Percentiles rank a stretch among this genome's conserved stretches.
Conservation (phyloP, 768 basidiomycete genomes). For the Ramaria sp. region DNA sequence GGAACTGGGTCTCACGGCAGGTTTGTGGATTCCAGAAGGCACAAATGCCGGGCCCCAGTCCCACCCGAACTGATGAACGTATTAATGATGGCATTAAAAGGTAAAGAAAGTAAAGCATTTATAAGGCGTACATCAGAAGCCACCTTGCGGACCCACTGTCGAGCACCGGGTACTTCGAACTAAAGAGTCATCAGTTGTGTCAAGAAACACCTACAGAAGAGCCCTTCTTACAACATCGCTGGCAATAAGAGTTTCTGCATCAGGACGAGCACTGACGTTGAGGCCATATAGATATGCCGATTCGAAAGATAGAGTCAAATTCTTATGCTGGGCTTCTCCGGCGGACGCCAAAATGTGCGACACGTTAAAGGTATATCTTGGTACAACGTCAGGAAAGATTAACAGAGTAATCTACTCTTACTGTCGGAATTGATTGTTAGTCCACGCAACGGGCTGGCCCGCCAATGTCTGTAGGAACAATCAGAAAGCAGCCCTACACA, state of each 20-base stretch:
- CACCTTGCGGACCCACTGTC: conserved; percentile 39
- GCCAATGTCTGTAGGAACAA: conserved; percentile 30
- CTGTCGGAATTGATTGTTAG: conserved; percentile 46
- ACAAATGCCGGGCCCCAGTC: conserved; percentile 55
- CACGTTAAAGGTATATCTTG: conserved; percentile 37
- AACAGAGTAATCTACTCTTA: background rate
- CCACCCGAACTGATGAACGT: conserved; percentile 49
- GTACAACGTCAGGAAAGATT: background rate
- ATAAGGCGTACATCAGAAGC: conserved; percentile 25
- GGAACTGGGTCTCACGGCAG: conserved; percentile 21
- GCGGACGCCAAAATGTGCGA: conserved; percentile 29
- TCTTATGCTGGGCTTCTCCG: conserved; percentile 21
- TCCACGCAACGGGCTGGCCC: conserved; percentile 43
- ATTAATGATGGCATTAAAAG: too few species aligned
- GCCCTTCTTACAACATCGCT: conserved; percentile 9
- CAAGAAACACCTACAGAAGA: background rate
- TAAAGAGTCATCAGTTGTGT: conserved; percentile 18
- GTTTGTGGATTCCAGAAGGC: conserved; percentile 43
- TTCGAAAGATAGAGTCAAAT: conserved; percentile 40
- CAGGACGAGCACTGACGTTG: conserved; percentile 39
- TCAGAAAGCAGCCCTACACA: background rate
- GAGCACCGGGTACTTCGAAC: conserved; percentile 41
- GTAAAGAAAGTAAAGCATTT: background rate
- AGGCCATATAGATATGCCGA: conserved; percentile 43
- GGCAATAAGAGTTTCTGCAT: conserved; percentile 33